Conservation (phyloP, 352 stramenopile genomes). For the Phytophthora tentaculata region DNA sequence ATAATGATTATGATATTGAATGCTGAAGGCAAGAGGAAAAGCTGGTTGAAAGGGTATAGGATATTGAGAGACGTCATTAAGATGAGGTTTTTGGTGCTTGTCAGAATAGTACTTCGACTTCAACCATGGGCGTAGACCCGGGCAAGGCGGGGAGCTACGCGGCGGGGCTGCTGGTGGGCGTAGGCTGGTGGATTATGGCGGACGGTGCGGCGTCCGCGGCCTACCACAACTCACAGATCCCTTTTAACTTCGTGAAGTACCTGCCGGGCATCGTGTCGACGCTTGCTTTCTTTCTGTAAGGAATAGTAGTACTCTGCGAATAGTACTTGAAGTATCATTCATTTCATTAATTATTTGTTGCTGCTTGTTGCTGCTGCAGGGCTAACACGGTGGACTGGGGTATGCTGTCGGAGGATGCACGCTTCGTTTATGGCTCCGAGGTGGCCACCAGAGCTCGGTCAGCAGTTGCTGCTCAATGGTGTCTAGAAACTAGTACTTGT, state of each 20-base stretch:
- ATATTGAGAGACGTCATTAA: background rate
- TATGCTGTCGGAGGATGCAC: constrained; percentile 58
- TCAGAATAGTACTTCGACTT: constrained; percentile 7
- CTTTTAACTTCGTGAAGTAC: constrained; percentile 69
- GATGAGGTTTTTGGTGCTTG: background rate
- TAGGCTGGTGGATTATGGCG: constrained; percentile 68
- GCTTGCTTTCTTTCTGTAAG: constrained; percentile 64
- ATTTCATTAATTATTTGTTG: background rate
- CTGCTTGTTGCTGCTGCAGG: constrained; percentile 22
- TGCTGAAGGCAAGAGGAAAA: background rate
- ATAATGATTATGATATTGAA: constrained; percentile 5
- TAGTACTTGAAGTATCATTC: constrained; percentile 3
- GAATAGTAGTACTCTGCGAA: constrained; percentile 6
- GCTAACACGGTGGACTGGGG: constrained; percentile 73
- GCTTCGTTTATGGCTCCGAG: constrained; percentile 51
- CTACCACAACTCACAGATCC: constrained; percentile 55
- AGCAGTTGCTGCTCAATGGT: background rate
- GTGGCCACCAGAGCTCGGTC: constrained; percentile 54
- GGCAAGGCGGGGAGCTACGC: constrained; percentile 56
- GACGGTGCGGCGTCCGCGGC: constrained; percentile 55
- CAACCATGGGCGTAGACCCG: constrained; percentile 36
- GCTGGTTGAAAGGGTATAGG: background rate
- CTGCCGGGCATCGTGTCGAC: constrained; percentile 60
- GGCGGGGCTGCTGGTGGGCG: constrained; percentile 54
- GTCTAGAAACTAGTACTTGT: background rate